Evolutionary conservation across 768 basidiomycete genomes (phyloP), one percentile per base, ranked within the genome.

Genomic region (Pleurotus citrinopileatus): DNA sequence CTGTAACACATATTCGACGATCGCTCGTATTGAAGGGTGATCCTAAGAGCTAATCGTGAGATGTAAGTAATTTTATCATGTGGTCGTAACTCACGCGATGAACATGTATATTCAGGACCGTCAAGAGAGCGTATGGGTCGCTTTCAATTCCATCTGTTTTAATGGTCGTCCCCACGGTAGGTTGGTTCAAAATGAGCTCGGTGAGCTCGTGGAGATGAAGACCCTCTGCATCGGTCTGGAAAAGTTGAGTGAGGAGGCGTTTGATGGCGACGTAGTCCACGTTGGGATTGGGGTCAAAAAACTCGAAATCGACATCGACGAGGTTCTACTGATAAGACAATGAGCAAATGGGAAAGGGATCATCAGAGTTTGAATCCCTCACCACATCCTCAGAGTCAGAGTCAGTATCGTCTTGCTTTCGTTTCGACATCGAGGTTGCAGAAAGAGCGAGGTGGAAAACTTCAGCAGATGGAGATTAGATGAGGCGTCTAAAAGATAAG

Each of bases 291-390:
- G 91, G 84, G 67, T 91, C 87, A 77, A 91, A 95, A 67, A 97
- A 98, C 59, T 97, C 94, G 63, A 98, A 98, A 63, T 89, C 87
- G 60, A 95, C 87, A 68, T 95, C 81, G 70, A 95, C 78, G 61
- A 87, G 78, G 64, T 75, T 80, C 80, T 83, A 73, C 70, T 70
- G 46, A 51, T 34, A 60, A 57, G 25, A 42, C 50, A 56, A 50
- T 25, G 57, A 40, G 27, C 69, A 62, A 56, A 44, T 52, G 28
- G 27, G 53, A 52, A 55, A 20, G 9, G 42, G 46, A 8, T 40
- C 25, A 37, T 25, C 32, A 22, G 17, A 48, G 44, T 8, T 22
- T 44, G 40, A 19, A 15, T n/a, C 13, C n/a, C 38, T 59, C 63
- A 66, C 63, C 38, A 65, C 55, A 27, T 67, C 68, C n/a, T 50